Base-by-base conservation (phyloP, 352 stramenopile species). In the Peronospora destructor region DNA sequence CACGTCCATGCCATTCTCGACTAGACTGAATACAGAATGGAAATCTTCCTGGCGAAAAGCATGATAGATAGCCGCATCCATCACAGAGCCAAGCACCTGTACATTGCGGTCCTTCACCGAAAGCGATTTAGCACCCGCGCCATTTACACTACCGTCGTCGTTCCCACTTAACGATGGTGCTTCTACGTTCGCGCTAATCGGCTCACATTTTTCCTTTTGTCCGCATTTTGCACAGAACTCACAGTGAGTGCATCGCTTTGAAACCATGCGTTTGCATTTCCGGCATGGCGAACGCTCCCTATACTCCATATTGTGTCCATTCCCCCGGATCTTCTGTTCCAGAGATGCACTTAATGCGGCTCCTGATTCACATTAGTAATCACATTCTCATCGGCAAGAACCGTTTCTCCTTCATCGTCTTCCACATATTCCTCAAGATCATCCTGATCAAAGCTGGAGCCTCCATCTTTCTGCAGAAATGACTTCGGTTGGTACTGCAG, bases 1-100 rank as follows among this genome's bases (percentile, higher is more conserved):
- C n/a, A 91, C 73, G 49, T 91, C 76, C 76, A 86, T 87, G 53
- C 77, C 80, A 44, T 91, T 91, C 36, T 76, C 59, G 39, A 88
- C 66, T n/a, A 91, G 56, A 56, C 73, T 86, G 47, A 91, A 91
- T 12, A 85, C 73, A 11, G 75, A 73, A 59, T 91, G 63, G 56
- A 91, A 91, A 55, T 91, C 80, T 50, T 91, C 73, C 19, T 71
- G 59, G 14, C 71, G 70, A 53, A 91, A 91, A 2, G 80, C 80
- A 61, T 81, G 79, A 59, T 81, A 91, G 49, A 91, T 86, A 28
- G 69, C 80, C 19, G 83, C 68, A 64, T 91, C 80, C 80, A 91
- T 91, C 37, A 83, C 80, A 14, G 76, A 88, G 37, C 80, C 80
- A 26, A 91, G 69, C 47, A 91, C 80, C 30, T 87, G 73, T 12